Evolutionary conservation across 208 protist species (phyloP), one percentile per base, ranked within the genome.

Genomic region (Trypanosoma cruzi): DNA sequence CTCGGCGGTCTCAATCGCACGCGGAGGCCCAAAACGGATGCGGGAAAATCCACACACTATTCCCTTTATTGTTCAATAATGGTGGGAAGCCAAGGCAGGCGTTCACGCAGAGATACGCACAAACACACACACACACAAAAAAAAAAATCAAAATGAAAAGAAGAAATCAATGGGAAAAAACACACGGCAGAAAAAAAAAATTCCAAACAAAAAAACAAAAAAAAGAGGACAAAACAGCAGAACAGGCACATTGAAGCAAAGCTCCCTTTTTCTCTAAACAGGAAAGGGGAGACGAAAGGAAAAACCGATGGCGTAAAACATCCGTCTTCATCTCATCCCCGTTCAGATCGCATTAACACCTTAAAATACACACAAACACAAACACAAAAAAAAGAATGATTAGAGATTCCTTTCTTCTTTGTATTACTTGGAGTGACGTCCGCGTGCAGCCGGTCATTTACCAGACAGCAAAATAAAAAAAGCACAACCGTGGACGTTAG

Each of bases 181-280:
- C 7, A 52, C 24, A 31, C 26, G 31, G 36, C 8, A 54, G 28
- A 42, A 29, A 13, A 13, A 22, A n/a, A n/a, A n/a, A n/a, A n/a
- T n/a, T n/a, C n/a, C n/a, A n/a, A n/a, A n/a, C 49, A 67, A 73
- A 53, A 68, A 46, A 66, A 59, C 71, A 55, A 54, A 66, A 82
- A n/a, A 24, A 56, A 24, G 24, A 44, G 34, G 52, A 62, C 58
- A 54, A 67, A 55, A 57, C 24, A 22, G 18, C 48, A 26, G 4
- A 26, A 52, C 48, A 24, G 18, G 20, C 22, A 28, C 22, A 4
- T 8, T 52, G 5, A 22, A 26, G n/a, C 46, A n/a, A n/a, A n/a
- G 8, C 18, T 20, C 20, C n/a, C 49, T 54, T n/a, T n/a, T n/a
- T 28, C 40, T 44, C 40, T 13, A 7, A 44, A 18, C 13, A 44